Evolutionary conservation across 1,139 yeast genomes (phyloP).

Genomic region (Magnusiomyces sp.): DNA sequence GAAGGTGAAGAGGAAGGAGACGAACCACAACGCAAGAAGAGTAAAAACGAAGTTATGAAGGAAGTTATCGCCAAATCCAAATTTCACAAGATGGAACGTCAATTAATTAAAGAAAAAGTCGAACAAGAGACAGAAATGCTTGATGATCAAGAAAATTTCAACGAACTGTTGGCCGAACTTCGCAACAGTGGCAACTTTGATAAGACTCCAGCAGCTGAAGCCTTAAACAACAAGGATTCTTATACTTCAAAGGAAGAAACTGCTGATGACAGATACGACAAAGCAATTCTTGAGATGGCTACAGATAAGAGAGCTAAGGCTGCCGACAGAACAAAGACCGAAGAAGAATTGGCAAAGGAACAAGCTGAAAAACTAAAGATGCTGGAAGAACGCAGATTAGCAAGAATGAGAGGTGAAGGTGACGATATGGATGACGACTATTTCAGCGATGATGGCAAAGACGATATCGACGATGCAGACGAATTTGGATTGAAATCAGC

Average conservation of each 20-base stretch:
- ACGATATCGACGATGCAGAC: conserved; percentile 15
- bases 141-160: conserved; percentile 71
- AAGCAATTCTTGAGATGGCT: conserved; percentile 67
- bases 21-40: conserved; percentile 54
- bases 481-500: conserved; percentile 22
- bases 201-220: conserved; percentile 17
- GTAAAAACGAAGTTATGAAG: conserved; percentile 92
- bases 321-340: conserved; percentile 92
- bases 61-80: conserved; percentile 95
- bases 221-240: conserved; percentile 18
- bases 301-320: conserved; percentile 88
- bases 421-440: conserved; percentile 39
- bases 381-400: conserved; percentile 66
- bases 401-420: conserved; percentile 81
- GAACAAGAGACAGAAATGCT: conserved; percentile 65
- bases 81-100: conserved; percentile 81
- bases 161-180: conserved; percentile 63
- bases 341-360: conserved; percentile 70
- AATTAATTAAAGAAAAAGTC: conserved; percentile 61
- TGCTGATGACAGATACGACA: conserved; percentile 52
- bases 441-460: conserved; percentile 24
- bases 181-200: conserved; percentile 25
- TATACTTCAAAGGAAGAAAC: conserved; percentile 28
- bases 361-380: conserved; percentile 56
- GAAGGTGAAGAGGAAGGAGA: conserved; percentile 33